A percentile compares a stretch with the other conserved stretches of the same genome.
Conservation (phyloP, 2,329 filamentous ascomycete genomes). For the Teratosphaeria gauchensis region DNA sequence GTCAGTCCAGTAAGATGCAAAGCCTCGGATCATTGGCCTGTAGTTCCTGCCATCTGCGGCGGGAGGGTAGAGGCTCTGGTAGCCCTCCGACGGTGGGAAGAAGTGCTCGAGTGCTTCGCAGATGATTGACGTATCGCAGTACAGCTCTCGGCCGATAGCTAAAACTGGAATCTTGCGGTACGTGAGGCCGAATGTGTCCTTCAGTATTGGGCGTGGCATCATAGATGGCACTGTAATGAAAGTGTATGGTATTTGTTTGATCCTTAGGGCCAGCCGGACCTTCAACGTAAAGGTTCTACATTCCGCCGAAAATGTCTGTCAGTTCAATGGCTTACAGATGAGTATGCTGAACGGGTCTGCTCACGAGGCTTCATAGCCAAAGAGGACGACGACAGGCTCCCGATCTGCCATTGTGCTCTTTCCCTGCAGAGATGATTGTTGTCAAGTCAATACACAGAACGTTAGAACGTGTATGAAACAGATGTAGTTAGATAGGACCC, state of each 20-base stretch:
- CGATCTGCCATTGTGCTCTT: background rate
- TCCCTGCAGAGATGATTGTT: background rate
- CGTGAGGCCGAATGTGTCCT: slow-evolving; percentile 26
- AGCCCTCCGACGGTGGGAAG: slow-evolving; percentile 23
- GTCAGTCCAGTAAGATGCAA: slow-evolving; percentile 34
- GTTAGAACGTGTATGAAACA: background rate
- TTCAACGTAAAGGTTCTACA: slow-evolving; percentile 24
- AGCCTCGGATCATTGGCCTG: slow-evolving; percentile 27
- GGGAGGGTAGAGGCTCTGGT: slow-evolving; percentile 27
- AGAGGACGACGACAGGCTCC: slow-evolving; percentile 15
- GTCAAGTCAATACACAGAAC: background rate
- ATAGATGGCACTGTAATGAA: slow-evolving; percentile 32
- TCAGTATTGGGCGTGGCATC: slow-evolving; percentile 30
- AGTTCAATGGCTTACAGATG: background rate
- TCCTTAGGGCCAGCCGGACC: slow-evolving; percentile 25
- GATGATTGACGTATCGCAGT: slow-evolving; percentile 28
- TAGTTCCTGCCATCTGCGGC: slow-evolving; percentile 26
- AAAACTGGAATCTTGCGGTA: slow-evolving; percentile 31
- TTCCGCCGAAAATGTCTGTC: background rate
- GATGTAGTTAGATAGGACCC: background rate
- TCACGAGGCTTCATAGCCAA: slow-evolving; percentile 18
- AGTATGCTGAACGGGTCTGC: background rate
- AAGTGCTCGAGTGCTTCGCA: slow-evolving; percentile 23
- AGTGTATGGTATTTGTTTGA: slow-evolving; percentile 31
- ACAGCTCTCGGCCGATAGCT: slow-evolving; percentile 23